Evolutionary conservation across 257 asterid genomes (phyloP).

Genomic region (Nicotiana tabacum): DNA sequence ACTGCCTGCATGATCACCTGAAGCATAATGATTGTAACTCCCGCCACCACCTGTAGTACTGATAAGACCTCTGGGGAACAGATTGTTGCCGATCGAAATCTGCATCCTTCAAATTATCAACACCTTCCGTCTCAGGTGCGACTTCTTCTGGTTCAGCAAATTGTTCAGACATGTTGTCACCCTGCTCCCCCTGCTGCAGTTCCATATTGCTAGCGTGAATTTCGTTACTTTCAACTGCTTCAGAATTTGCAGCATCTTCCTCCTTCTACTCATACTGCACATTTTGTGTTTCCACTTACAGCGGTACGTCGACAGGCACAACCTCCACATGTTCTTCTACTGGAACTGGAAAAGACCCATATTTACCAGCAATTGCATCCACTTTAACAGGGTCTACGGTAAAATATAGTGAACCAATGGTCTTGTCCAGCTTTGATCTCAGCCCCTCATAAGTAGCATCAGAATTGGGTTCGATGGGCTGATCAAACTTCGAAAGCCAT

Average conservation of each 20-base stretch:
- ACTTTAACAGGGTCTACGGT: slow-evolving; percentile 51
- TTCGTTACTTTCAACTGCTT: slow-evolving; percentile 21
- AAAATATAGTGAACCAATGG: slow-evolving; percentile 55
- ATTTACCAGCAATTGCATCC: slow-evolving; percentile 55
- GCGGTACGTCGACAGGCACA: slow-evolving; percentile 22
- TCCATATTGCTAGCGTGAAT: too few species aligned
- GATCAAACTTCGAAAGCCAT: slow-evolving; percentile 60
- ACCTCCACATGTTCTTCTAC: slow-evolving; percentile 32
- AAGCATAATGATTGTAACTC: too few species aligned
- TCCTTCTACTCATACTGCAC: slow-evolving; percentile 53
- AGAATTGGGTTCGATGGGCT: slow-evolving; percentile 45
- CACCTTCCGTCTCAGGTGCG: too few species aligned
- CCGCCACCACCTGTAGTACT: too few species aligned
- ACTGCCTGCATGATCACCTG: slow-evolving; percentile 22
- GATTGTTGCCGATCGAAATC: too few species aligned
- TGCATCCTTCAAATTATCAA: too few species aligned
- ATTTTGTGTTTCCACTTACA: slow-evolving; percentile 30
- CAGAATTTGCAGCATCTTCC: slow-evolving; percentile 39
- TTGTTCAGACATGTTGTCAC: too few species aligned
- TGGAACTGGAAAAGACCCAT: slow-evolving; percentile 54
- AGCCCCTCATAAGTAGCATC: slow-evolving; percentile 36
- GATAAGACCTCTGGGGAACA: too few species aligned
- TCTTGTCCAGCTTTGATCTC: too few species aligned
- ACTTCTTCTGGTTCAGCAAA: too few species aligned
- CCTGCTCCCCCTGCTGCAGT: too few species aligned